These are phyloP conservation scores for Trichosporon sp. DNA, from an alignment of 1,284 basidiomycete genomes.

Conservation along the genomic window DNA sequence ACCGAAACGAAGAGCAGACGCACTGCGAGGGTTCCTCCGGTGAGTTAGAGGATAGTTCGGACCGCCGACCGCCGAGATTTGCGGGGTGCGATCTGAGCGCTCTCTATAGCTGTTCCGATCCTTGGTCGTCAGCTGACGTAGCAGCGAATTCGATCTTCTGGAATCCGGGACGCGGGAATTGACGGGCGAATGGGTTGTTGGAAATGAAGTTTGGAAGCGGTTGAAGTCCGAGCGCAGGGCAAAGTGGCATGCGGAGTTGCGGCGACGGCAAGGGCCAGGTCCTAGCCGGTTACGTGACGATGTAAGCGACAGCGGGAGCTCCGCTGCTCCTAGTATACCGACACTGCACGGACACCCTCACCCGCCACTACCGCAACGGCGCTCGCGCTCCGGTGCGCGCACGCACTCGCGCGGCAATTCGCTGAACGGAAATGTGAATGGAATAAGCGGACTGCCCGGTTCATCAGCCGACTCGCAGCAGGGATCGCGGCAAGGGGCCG, in stretches of 20 bases:
- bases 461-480: background rate
- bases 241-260: constrained; percentile 20
- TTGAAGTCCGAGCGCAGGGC: constrained; percentile 77
- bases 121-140: constrained; percentile 1
- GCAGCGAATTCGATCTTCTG: constrained; percentile 60
- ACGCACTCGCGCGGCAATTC: background rate
- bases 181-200: constrained; percentile 93
- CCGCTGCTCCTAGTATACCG: background rate
- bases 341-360: background rate
- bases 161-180: constrained; percentile 78
- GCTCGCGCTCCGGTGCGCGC: background rate
- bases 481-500: constrained; percentile 13
- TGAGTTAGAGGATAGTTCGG: constrained; percentile 7
- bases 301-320: background rate
- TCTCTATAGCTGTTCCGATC: background rate
- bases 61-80: background rate
- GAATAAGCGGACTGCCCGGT: background rate
- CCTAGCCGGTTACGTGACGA: constrained; percentile 13
- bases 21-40: constrained; percentile 35
- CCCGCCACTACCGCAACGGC: background rate
- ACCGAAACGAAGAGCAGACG: constrained; percentile 66
- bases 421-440: background rate
- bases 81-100: background rate
- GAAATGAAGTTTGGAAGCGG: constrained; percentile 79
- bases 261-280: constrained; percentile 3